A percentile compares a stretch with the other conserved stretches of the same genome.
Conservation (phyloP, 805 yeast species). For the Sungouiozyma ichnusensis region DNA sequence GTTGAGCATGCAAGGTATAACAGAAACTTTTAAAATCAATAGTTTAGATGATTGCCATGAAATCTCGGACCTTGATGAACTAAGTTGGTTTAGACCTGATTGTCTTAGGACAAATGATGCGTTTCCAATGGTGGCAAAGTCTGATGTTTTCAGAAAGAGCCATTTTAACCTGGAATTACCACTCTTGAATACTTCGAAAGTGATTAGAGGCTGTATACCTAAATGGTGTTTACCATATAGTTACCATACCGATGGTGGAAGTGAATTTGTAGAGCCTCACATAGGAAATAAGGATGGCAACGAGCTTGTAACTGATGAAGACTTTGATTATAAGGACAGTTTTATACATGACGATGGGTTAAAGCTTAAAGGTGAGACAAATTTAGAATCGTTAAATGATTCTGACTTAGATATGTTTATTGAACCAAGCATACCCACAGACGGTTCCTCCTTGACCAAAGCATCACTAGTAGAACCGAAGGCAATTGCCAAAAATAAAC, state of each 20-base stretch:
- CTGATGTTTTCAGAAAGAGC: not conserved
- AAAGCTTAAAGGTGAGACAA: conserved; percentile 4
- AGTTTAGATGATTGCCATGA: not conserved
- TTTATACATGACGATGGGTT: not conserved
- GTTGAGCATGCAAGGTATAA: not conserved
- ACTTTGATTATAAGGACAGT: not conserved
- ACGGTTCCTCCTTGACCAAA: too few relatives aligned
- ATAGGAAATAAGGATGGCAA: too few relatives aligned
- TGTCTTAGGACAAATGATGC: not conserved
- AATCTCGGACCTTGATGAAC: not conserved
- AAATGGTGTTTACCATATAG: conserved; percentile 5
- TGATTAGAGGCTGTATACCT: not conserved
- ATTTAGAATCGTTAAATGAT: conserved; percentile 23
- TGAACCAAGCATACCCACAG: conserved; percentile 1
- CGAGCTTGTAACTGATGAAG: not conserved
- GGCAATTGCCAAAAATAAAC: too few relatives aligned
- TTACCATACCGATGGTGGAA: conserved; percentile 1
- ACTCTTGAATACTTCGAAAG: not conserved
- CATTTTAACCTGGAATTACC: not conserved
- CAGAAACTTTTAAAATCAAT: too few relatives aligned
- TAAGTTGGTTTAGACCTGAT: not conserved
- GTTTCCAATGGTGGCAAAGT: not conserved
- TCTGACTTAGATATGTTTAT: conserved; percentile 19
- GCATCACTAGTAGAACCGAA: too few relatives aligned
- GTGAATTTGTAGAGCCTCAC: too few relatives aligned